These are phyloP conservation scores for Oehlia diaphana DNA, from an alignment of 192 early-diverging fungal species.

Conservation along the genomic window DNA sequence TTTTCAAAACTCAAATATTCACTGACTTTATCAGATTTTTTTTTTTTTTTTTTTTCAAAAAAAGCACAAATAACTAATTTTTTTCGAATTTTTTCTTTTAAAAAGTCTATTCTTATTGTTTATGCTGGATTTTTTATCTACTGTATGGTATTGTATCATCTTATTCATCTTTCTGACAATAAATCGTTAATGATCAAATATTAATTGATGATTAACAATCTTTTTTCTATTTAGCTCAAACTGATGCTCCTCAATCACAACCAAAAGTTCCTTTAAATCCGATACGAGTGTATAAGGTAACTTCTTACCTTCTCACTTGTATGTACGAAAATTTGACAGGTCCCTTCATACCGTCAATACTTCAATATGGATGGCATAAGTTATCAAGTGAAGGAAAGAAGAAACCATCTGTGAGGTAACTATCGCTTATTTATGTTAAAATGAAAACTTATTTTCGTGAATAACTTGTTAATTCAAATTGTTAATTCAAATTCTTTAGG, in stretches of 20 bases:
- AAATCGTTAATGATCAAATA: no score
- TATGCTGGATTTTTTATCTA: slow-evolving; percentile 27
- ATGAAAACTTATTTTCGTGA: background rate
- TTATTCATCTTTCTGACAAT: no score
- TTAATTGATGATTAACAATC: background rate
- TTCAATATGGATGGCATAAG: slow-evolving; percentile 30
- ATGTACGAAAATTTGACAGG: slow-evolving; percentile 26
- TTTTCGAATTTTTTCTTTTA: background rate
- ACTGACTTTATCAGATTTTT: no score
- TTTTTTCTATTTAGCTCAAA: slow-evolving; percentile 11
- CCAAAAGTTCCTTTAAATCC: slow-evolving; percentile 27
- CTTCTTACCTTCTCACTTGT: slow-evolving; percentile 11
- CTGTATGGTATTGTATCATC: slow-evolving; percentile 13
- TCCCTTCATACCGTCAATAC: slow-evolving; percentile 25
- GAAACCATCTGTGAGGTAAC: slow-evolving; percentile 1
- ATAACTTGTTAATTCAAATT: background rate
- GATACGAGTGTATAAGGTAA: slow-evolving; percentile 25
- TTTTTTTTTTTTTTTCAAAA: no score
- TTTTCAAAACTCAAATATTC: no score
- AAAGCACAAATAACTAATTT: background rate
- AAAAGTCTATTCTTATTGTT: slow-evolving; percentile 7
- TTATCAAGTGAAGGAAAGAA: slow-evolving; percentile 19
- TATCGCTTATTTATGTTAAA: background rate
- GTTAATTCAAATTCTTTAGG: background rate
- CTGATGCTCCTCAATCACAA: slow-evolving; percentile 24